Base-by-base conservation (phyloP, 2,329 filamentous ascomycete species). In the Colletotrichum cordylinicola region DNA sequence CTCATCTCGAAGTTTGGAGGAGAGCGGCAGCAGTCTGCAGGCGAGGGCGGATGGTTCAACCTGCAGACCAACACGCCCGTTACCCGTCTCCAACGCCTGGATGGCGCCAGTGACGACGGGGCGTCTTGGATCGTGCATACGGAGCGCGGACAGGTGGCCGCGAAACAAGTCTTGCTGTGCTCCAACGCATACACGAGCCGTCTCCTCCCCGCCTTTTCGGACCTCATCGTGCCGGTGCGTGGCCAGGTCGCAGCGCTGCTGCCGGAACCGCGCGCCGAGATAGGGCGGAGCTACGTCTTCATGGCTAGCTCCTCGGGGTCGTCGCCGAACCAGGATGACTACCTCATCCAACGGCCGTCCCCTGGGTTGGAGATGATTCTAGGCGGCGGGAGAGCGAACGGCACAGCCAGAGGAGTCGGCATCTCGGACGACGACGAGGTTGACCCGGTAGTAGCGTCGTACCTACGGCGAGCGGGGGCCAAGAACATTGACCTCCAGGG, bases 151-250 rank as follows among this genome's bases (percentile, higher is more conserved):
- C 86, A 84, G 56, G 89, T 98, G 71, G 82, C 82, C 0, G 88
- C 95, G 2, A 85, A 86, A 15, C 88, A 90, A 39, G 91, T 98
- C 24, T 88, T 98, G 21, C 89, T 98, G 18, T 94, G 95, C 6
- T 96, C 94, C 1, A 98, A 98, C 81, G 96, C 88, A 5, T 98
- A 98, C 83, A 96, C 95, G 0, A 95, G 94, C 2, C 89, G 93
- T 76, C 88, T 98, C 6, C 85, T 96, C 2, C 94, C 94, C 0
- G 82, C 86, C 39, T 93, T 96, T 79, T 87, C 90, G 10, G 91
- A 93, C 78, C 88, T 96, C 10, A 94, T 98, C 77, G 91, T 96
- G 4, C 96, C 96, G 0, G 92, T 94, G 3, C 88, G 94, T 29
- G 95, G 94, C 1, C 92, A 96, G 81, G 92, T 96, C 85, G 90